Base-by-base conservation (phyloP, 257 asterid genomes). In the Lycium barbarum region DNA sequence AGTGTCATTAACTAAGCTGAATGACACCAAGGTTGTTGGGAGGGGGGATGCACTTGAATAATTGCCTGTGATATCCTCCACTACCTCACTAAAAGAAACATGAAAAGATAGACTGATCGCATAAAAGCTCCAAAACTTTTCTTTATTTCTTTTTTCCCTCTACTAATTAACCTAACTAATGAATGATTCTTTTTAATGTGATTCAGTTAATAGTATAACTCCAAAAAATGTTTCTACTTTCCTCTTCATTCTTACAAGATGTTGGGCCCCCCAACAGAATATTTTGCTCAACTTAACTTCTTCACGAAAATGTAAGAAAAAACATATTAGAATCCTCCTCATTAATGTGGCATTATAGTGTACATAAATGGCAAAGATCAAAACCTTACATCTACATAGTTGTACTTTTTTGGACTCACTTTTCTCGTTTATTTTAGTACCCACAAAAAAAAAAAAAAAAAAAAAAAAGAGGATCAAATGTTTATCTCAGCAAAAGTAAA, bases 1-100 rank as follows among this genome's bases (percentile, higher is more conserved):
- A 49, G 85, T 66, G 62, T 51, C 18, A 49, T 66, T 45, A 70
- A 33, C 80, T 14, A 82, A 82, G 62, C 20, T 13, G 61, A 82
- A 78, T 78, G 82, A 78, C 26, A 51, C 65, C 47, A 26, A 45
- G 47, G 65, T 7, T 8, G 82, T 74, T 51, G 17, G 6, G 20
- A 8, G 45, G 43, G 43, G 6, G 14, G 63, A 33, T 51, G 15
- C 43, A 47, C n/a, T 47, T 10, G n/a, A 49, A 51, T 20, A 74
- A 49, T 47, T 73, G 47, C 3, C 61, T 11, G 40, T 47, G 2
- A 49, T 74, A 74, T 12, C 61, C 62, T 13, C 7, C 81, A 20
- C 43, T 12, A 76, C 47, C 62, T 51, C 63, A 76, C 26, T 14
- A 4, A 76, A 76, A 51, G 81, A 76, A 67, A 36, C 76, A 67